Evolutionary conservation across 768 basidiomycete species (phyloP).

Genomic region (Sistotremastrum niveocremeum): DNA sequence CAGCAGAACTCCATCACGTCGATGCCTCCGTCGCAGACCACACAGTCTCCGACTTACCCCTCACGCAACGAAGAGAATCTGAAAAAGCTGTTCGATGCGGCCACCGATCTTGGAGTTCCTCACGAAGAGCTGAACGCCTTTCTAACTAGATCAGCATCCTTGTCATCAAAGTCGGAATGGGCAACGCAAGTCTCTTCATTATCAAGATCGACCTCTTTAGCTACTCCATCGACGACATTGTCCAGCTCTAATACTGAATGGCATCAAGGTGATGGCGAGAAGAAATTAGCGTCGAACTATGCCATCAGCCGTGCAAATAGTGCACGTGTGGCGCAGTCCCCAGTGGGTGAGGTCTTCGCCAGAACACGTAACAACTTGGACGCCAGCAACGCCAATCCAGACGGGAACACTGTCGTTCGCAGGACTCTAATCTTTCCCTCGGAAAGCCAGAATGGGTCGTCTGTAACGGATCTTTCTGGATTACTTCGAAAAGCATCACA

Average conservation of each 20-base stretch:
- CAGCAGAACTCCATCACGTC: slow-evolving; percentile 22
- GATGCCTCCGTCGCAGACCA: slow-evolving; percentile 14
- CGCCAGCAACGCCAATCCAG: slow-evolving; percentile 14
- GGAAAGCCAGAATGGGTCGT: slow-evolving; percentile 33
- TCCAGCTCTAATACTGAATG: slow-evolving; percentile 28
- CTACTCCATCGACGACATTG: slow-evolving; percentile 29
- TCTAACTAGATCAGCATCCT: slow-evolving; percentile 56
- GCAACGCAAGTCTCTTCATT: background rate
- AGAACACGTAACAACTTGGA: slow-evolving; percentile 1
- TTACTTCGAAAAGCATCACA: slow-evolving; percentile 42
- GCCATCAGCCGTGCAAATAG: too few relatives aligned
- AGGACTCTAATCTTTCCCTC: slow-evolving; percentile 72
- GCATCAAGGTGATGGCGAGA: too few relatives aligned
- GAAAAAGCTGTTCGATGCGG: slow-evolving; percentile 64
- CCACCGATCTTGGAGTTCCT: slow-evolving; percentile 61
- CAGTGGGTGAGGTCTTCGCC: too few relatives aligned
- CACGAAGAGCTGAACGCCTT: slow-evolving; percentile 57
- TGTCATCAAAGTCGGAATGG: slow-evolving; percentile 32
- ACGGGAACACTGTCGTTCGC: slow-evolving; percentile 44
- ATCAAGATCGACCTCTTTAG: background rate
- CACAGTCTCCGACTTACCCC: slow-evolving; percentile 11
- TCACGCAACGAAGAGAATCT: slow-evolving; percentile 39
- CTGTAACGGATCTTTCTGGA: slow-evolving; percentile 42
- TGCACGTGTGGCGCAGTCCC: too few relatives aligned
- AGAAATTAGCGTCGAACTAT: too few relatives aligned